Base-by-base conservation (phyloP, 1,284 basidiomycete species). In the Wolfiporia cocos region DNA sequence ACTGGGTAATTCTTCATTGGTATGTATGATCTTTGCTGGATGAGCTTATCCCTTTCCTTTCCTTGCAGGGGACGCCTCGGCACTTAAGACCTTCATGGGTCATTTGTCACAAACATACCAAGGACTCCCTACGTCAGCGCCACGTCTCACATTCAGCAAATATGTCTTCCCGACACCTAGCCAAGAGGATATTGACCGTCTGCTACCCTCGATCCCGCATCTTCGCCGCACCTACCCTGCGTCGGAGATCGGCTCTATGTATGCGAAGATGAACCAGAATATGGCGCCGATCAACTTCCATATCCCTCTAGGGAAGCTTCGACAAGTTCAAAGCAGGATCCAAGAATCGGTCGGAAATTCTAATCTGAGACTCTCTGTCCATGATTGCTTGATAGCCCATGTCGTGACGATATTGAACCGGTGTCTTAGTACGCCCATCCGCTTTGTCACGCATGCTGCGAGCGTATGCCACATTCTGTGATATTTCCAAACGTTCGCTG, bases 341-440 rank as follows among this genome's bases (percentile, higher is more conserved):
- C 4, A 21, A 17, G 22, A 29, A 5, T 5, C n/a, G 4, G 5
- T 40, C 1, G 26, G 10, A 3, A 20, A n/a, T 1, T 24, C 37
- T 3, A 20, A 24, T 12, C 5, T 39, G 4, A 22, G 6, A 11
- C 39, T 43, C 7, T 47, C 51, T 11, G 29, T 44, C 5, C 63
- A 65, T 6, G 65, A 67, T 35, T 59, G 59, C 39, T 49, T 66
- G 37, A 55, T 52, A 0, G 64, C 66, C 14, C 62, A 58, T 39
- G 17, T 66, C 5, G 49, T 57, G 15, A 38, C 46, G 3, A 40
- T 55, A 5, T 42, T 64, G 3, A 60, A 58, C 24, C 34, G 50
- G 2, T 45, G 50, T 33, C 23, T 34, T 11, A 36, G 31, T 0
- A 19, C 10, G 11, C 43, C 46, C 15, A 43, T 37, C 14, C 23